Evolutionary conservation across 2,329 filamentous ascomycete species (phyloP).

Genomic region (Neurospora sp.): DNA sequence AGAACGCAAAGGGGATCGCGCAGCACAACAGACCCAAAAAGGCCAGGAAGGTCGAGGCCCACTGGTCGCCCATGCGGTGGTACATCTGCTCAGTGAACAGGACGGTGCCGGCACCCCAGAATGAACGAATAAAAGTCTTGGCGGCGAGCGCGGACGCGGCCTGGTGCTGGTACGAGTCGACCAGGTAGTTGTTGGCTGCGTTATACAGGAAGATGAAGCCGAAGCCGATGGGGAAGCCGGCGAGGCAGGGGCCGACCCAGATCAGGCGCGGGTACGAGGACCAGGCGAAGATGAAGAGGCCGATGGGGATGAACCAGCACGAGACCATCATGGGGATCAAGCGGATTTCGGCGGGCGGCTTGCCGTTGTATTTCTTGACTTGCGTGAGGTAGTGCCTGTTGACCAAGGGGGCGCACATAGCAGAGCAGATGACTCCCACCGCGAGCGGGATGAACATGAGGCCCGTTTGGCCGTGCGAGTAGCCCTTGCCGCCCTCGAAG

Average conservation of each 20-base stretch:
- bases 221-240: conserved; percentile 63
- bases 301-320: conserved; percentile 60
- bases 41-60: conserved; percentile 62
- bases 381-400: conserved; percentile 72
- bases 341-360: conserved; percentile 66
- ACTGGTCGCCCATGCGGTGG: conserved; percentile 58
- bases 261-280: conserved; percentile 52
- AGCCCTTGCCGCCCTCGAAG: conserved; percentile 72
- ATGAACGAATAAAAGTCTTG: conserved; percentile 68
- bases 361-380: conserved; percentile 52
- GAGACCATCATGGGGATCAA: conserved; percentile 74
- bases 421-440: conserved; percentile 60
- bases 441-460: conserved; percentile 83
- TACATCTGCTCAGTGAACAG: conserved; percentile 82
- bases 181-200: conserved; percentile 64
- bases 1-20: conserved; percentile 75
- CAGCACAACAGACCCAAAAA: conserved; percentile 72
- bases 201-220: conserved; percentile 82
- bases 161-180: conserved; percentile 56
- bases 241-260: conserved; percentile 64
- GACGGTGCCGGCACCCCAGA: conserved; percentile 70
- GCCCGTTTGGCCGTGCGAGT: conserved; percentile 61
- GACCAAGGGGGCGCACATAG: conserved; percentile 57
- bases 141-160: conserved; percentile 73
- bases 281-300: conserved; percentile 50